Evolutionary conservation across 1,139 yeast species (phyloP), one percentile per base, ranked within the genome.

Genomic region (Suhomyces bokatorum): DNA sequence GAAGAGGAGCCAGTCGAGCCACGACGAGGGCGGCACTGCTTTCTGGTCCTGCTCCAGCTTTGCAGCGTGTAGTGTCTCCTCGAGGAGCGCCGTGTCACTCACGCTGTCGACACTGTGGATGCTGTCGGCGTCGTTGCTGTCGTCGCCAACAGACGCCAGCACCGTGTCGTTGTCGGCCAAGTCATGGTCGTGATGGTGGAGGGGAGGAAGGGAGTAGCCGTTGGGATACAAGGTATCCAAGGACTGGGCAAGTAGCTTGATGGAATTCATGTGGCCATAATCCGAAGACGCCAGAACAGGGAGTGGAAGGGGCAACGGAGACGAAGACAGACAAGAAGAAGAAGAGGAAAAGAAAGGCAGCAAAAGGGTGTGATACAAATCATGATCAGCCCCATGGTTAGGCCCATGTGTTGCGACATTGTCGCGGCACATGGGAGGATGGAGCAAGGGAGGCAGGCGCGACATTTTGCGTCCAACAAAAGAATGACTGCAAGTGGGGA

Each of bases 241-340:
- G 32, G 75, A 70, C 49, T 59, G 60, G 39, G 69, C 75, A 40
- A 71, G 50, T 27, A 67, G 55, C 47, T 69, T 71, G 38, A 71
- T 62, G 30, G 74, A 69, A 54, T 71, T 71, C 77, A 70, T 70
- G 31, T 34, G 39, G 31, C n/a, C 48, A 45, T 45, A 22, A 29
- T 38, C 31, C 14, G 37, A 37, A 6, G 20, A 14, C 4, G 15
- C 36, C 36, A 34, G 29, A 15, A 24, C 28, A 13, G 24, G 36
- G 20, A 27, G 36, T 13, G 36, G 26, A 27, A 13, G 17, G 20
- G 29, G 17, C 22, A 13, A 16, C 5, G 29, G 22, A 29, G 29
- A 24, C n/a, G 33, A 11, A 11, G 28, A 16, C 5, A 22, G 22
- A 29, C 22, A 24, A 16, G 33, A 11, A 11, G 28, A 28, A 39